Percentiles rank a stretch among this genome's conserved stretches.
Conservation (phyloP, 495 filamentous ascomycete genomes). For the Lentithecium fluviatile region DNA sequence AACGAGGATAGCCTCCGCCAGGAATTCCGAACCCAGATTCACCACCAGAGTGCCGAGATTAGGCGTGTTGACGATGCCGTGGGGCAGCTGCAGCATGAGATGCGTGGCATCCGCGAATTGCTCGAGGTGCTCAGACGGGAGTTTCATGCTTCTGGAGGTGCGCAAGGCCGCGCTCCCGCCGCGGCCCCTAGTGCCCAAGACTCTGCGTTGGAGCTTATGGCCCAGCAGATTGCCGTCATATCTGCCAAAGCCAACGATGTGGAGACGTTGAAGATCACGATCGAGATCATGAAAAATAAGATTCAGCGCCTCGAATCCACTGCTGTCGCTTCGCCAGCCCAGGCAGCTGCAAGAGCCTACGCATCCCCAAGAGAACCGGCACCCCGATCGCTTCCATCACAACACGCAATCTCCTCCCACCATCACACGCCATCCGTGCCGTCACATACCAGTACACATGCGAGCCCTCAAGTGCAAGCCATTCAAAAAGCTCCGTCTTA, state of each 20-base stretch:
- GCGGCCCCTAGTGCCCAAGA: constrained; percentile 23
- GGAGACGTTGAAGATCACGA: constrained; percentile 41
- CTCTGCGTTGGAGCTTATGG: constrained; percentile 37
- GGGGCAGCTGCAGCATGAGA: constrained; percentile 35
- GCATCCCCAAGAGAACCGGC: constrained; percentile 28
- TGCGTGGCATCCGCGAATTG: constrained; percentile 31
- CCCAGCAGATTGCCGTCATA: constrained; percentile 27
- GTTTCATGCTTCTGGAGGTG: constrained; percentile 3
- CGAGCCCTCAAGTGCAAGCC: constrained; percentile 22
- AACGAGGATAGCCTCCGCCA: constrained; percentile 15
- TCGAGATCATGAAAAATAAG: constrained; percentile 43
- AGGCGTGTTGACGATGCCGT: constrained; percentile 37
- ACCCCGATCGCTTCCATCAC: constrained; percentile 24
- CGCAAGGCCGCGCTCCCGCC: neutral
- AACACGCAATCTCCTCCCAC: constrained; percentile 23
- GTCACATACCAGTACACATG: constrained; percentile 14
- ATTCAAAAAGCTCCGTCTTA: constrained; percentile 17
- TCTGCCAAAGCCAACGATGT: constrained; percentile 41
- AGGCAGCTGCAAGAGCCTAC: constrained; percentile 10
- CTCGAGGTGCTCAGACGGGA: constrained; percentile 34
- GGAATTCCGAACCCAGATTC: constrained; percentile 25
- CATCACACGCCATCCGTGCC: constrained; percentile 18
- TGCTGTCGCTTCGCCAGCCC: neutral
- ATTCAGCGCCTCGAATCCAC: constrained; percentile 40
- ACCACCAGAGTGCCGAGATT: constrained; percentile 27